Base-by-base conservation (phyloP, 805 yeast genomes). In the Candida yuanshanica region DNA sequence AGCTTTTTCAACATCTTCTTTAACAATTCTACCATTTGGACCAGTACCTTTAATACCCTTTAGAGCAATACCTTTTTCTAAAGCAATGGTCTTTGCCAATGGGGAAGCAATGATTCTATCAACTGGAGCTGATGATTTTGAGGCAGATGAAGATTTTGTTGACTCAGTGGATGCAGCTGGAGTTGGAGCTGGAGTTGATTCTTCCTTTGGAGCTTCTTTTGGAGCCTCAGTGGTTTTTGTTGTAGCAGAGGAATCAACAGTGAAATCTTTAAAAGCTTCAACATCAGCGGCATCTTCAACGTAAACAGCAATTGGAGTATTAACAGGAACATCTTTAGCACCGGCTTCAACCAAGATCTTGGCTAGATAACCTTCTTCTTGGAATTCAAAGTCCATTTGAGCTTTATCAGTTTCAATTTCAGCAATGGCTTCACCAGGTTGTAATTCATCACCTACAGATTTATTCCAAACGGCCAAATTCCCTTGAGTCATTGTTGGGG, bases 401-500 rank as follows among this genome's bases (percentile, higher is more conserved):
- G 98, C 97, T 73, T 90, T 90, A 66, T 90, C 99, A 53, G 99
- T 91, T 71, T 91, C 99, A 50, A 91, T 83, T 69, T 91, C 98
- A 45, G 96, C 97, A 53, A 91, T 77, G 36, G 93, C 81, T 61
- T 90, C 97, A 66, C 99, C 99, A 17, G 97, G 93, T 23, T 75
- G 58, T 51, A 93, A 78, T 64, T 77, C 68, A 63, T 93, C 99
- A 59, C 99, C 99, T 29, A 81, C 86, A 35, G 76, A 66, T 72
- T 90, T 93, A 62, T 80, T 75, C 99, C 99, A 93, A 45, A 78
- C 72, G 31, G 91, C 91, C 50, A 93, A 71, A 64, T 79, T 83
- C 62, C 99, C 99, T 61, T 86, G 91, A 47, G 96, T 85, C 99
- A 93, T 93, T 41, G 99, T 93, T 51, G 99, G 99, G n/a, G 98